These are phyloP conservation scores for Penicillium canariense DNA, from an alignment of 495 filamentous ascomycete genomes.

Conservation along the genomic window DNA sequence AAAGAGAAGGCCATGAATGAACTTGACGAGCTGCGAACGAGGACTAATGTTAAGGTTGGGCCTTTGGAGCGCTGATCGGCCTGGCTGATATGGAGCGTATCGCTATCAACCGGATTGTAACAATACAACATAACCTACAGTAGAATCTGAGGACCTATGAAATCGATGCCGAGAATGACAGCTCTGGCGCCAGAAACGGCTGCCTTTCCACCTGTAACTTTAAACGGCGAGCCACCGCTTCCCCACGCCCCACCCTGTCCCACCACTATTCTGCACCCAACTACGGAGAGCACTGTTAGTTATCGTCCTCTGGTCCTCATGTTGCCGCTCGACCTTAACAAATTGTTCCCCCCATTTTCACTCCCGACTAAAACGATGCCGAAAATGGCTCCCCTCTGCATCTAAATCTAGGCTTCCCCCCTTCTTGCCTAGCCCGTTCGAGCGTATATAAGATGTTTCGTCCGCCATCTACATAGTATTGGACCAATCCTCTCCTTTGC, in stretches of 20 bases:
- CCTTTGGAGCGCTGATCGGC: constrained; percentile 42
- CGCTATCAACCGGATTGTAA: constrained; percentile 9
- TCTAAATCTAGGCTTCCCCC: background rate
- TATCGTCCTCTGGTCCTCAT: constrained; percentile 10
- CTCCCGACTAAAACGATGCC: constrained; percentile 12
- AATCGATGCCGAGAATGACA: too few relatives aligned
- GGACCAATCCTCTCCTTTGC: constrained; percentile 33
- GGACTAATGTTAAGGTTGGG: constrained; percentile 62
- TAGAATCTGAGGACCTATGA: too few relatives aligned
- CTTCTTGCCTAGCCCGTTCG: constrained; percentile 8
- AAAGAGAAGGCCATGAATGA: constrained; percentile 35
- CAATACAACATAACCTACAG: too few relatives aligned
- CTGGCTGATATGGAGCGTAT: background rate
- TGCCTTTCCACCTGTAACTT: constrained; percentile 3
- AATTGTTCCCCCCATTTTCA: constrained; percentile 6
- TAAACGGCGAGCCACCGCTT: constrained; percentile 2
- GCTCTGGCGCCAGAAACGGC: too few relatives aligned
- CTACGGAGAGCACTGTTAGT: constrained; percentile 5
- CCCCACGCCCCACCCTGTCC: background rate
- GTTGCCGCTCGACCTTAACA: constrained; percentile 12
- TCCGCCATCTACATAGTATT: constrained; percentile 20
- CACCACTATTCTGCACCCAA: constrained; percentile 11
- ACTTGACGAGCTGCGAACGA: constrained; percentile 33
- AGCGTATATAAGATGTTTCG: constrained; percentile 23
- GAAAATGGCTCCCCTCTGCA: constrained; percentile 16